Evolutionary conservation across 306 rosid genomes (phyloP).

Genomic region (cucumber (Cucumis sativus)): Cucumber_9930_V3 NC_026660.2:6871501-6872000

Average conservation of each 20-base stretch:
- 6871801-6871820: slow-evolving; percentile 67
- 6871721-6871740: slow-evolving; percentile 72
- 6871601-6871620: slow-evolving; percentile 86
- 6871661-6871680: slow-evolving; percentile 96
- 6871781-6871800: slow-evolving; percentile 73
- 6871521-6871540: slow-evolving; percentile 82
- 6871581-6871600: slow-evolving; percentile 67
- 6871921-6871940: slow-evolving; percentile 70
- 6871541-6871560: slow-evolving; percentile 95
- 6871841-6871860: slow-evolving; percentile 72
- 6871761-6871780: slow-evolving; percentile 96
- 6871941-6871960: slow-evolving; percentile 71
- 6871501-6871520: slow-evolving; percentile 74
- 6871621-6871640: slow-evolving; percentile 83
- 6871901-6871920: slow-evolving; percentile 79
- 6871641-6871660: slow-evolving; percentile 90
- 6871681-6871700: slow-evolving; percentile 92
- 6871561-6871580: slow-evolving; percentile 94
- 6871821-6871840: slow-evolving; percentile 82
- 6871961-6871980: slow-evolving; percentile 81
- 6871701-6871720: slow-evolving; percentile 58
- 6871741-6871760: slow-evolving; percentile 75
- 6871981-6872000: slow-evolving; percentile 88
- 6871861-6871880: slow-evolving; percentile 92
- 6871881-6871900: slow-evolving; percentile 84